Conservation (phyloP, 257 asterid species). For the Cynanchum wilfordii region DNA sequence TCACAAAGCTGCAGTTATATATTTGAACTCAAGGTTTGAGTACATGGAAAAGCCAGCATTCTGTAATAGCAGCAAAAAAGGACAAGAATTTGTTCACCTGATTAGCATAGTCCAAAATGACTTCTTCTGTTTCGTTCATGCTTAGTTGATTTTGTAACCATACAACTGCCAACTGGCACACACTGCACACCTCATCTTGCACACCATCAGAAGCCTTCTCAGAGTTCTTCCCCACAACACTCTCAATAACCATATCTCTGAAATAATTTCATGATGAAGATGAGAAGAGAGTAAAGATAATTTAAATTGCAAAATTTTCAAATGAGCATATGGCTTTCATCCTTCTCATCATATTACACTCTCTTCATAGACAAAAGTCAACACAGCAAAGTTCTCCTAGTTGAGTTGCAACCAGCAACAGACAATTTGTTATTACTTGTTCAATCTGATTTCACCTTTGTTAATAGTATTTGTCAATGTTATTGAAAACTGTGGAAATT, state of each 20-base stretch:
- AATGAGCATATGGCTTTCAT: background rate
- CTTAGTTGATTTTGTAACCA: constrained; percentile 78
- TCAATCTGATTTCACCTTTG: background rate
- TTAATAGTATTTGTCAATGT: background rate
- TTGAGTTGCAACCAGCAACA: background rate
- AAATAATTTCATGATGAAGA: background rate
- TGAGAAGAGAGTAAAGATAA: background rate
- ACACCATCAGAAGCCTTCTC: constrained; percentile 22
- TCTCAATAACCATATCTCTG: constrained; percentile 65
- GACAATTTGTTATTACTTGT: background rate
- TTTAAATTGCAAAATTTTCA: background rate
- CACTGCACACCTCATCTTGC: constrained; percentile 54
- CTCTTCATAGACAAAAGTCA: background rate
- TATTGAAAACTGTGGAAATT: background rate
- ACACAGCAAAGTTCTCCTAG: background rate
- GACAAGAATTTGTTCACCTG: constrained; percentile 34
- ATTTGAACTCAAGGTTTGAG: constrained; percentile 16
- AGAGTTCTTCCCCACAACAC: constrained; percentile 64
- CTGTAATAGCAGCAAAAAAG: background rate
- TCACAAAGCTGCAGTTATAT: constrained; percentile 61
- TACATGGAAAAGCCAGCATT: background rate
- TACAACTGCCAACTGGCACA: constrained; percentile 83
- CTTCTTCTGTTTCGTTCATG: constrained; percentile 54
- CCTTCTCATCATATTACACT: background rate
- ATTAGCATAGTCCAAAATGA: constrained; percentile 62